Percentiles rank a stretch among this genome's conserved stretches.
Evolutionary conservation across 2,329 filamentous ascomycete species (phyloP).

Genomic region (Beauveria sp.): DNA sequence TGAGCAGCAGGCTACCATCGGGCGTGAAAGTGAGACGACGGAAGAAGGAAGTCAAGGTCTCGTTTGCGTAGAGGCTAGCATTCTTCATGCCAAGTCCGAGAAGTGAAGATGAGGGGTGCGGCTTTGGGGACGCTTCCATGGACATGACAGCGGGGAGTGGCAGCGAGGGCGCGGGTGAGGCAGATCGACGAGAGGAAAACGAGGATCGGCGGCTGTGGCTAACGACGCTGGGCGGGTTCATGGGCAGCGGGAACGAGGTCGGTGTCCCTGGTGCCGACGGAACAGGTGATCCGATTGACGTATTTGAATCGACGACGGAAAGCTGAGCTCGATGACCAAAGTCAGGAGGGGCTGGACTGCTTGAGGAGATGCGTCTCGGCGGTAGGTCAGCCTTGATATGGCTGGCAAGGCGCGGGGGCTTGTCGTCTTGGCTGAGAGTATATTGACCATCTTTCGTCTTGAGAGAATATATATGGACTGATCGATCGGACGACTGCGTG

Average conservation of each 20-base stretch:
- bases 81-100: constrained; percentile 64
- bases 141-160: constrained; percentile 94
- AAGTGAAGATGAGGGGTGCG: constrained; percentile 48
- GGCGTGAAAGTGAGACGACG: constrained; percentile 88
- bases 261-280: constrained; percentile 92
- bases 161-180: constrained; percentile 87
- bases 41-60: constrained; percentile 96
- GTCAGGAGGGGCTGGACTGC: constrained; percentile 86
- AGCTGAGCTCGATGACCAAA: constrained; percentile 60
- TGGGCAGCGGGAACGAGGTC: constrained; percentile 78
- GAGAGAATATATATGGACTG: constrained; percentile 93
- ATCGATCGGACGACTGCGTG: constrained; percentile 95
- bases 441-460: constrained; percentile 97
- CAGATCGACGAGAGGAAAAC: constrained; percentile 80
- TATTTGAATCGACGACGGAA: constrained; percentile 43
- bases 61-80: constrained; percentile 87
- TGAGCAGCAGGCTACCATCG: constrained; percentile 88
- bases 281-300: constrained; percentile 67
- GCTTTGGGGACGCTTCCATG: constrained; percentile 80
- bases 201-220: constrained; percentile 93
- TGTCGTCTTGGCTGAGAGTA: constrained; percentile 59
- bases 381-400: constrained; percentile 82
- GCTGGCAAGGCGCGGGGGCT: constrained; percentile 73
- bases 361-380: constrained; percentile 78
- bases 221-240: constrained; percentile 87